Base-by-base conservation (phyloP, 306 rosid species). In the Bauhinia variegata region DNA sequence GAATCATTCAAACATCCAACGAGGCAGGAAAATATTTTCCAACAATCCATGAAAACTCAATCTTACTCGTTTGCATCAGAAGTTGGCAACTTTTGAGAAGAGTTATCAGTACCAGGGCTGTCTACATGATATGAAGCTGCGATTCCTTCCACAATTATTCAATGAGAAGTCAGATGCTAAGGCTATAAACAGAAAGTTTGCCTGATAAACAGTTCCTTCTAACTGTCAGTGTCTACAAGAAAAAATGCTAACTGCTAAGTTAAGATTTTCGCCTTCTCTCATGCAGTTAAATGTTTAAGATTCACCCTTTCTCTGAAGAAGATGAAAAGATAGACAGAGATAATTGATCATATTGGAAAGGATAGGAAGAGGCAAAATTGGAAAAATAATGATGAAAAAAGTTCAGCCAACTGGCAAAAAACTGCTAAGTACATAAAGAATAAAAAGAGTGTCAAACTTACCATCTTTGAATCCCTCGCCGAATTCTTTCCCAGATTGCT, bases 11-110 rank as follows among this genome's bases (percentile, higher is more conserved):
- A 68, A 41, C 11, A 68, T 37, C 63, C 17, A 16, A 73, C 62
- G 63, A 65, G 16, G 17, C 60, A 16, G 17, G 7, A 50, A 36
- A 72, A 56, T 31, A 7, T 28, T 38, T 50, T 9, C 10, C 10
- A 68, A 60, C 61, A 34, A 68, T 58, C 51, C 44, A 55, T 51
- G 59, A 42, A 48, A 31, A 33, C 31, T 43, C 10, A 28, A 30
- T 44, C 90, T 85, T 85, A 85, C 90, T 85, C 90, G 0, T 80
- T 71, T 50, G 78, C 63, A 59, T 85, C 90, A 74, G 85, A 77
- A 67, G 79, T 57, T 63, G 80, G 79, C 85, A 85, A 56, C 70
- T 71, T 83, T 28, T 85, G 90, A 33, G 85, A 82, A 36, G 84
- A 76, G 75, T 73, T 82, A 53, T 73, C 74, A 28, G 84, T 61